Base-by-base conservation (phyloP, 1,139 yeast genomes). In the Protomyces pachydermus region DNA sequence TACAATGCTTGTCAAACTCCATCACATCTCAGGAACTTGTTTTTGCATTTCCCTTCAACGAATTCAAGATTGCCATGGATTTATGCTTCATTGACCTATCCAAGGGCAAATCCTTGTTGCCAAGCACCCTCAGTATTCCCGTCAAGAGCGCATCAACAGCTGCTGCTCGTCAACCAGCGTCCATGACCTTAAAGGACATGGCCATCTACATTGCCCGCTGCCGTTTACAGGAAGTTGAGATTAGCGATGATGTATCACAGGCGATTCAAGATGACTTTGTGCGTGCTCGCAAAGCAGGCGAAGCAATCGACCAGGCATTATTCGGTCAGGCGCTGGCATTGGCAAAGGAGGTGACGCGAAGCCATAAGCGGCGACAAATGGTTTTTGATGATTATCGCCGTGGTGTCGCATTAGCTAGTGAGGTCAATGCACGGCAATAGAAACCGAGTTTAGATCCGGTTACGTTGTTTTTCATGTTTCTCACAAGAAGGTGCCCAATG, bases 231-330 rank as follows among this genome's bases (percentile, higher is more conserved):
- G 61, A 48, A 51, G 35, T 63, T 12, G 54, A 51, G 25, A 65
- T 65, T 28, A 54, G 60, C n/a, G 62, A 58, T 9, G 61, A 38
- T 4, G 61, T 65, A 23, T 50, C 64, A n/a, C 46, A 55, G 23
- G 53, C 54, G 28, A 65, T 65, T 37, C 66, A 65, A 28, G 57
- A 54, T 12, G 64, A 55, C 37, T 65, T 64, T 60, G 67, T 65
- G n/a, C 39, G 38, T 39, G 55, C 61, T 28, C 64, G 67, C 28
- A 64, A 55, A 32, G n/a, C 38, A 20, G 66, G 66, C 54, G 50
- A 42, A 18, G 37, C 56, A 12, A 57, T 60, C 39, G 60, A 61
- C n/a, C 65, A 65, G 35, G 58, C 61, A 35, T 56, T 48, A 35
- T 39, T 65, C 23, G 56, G 60, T 6, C 45, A 65, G 42, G 56